Base-by-base conservation (phyloP, 495 filamentous ascomycete species). In the Tirmania nivea region DNA sequence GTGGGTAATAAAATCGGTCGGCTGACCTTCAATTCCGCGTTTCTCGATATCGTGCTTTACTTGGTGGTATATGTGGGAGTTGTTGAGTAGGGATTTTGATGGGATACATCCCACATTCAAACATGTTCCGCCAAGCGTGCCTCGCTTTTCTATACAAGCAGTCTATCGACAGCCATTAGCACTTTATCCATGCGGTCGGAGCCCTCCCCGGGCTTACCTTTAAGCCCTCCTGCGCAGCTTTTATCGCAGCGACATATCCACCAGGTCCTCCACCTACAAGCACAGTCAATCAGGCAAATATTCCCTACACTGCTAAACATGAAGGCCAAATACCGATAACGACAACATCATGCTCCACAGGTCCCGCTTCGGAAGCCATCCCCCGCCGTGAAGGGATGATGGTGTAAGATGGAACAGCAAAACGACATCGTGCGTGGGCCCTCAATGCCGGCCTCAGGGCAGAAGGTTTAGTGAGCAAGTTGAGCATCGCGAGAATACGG, bases 91-190 rank as follows among this genome's bases (percentile, higher is more conserved):
- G 49, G 90, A 95, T 71, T 97, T 97, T 55, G 90, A 96, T 48
- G 90, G 90, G 63, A 97, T 97, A 71, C 90, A 97, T 70, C 90
- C 90, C 67, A 97, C 90, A 71, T 97, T 97, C 62, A 97, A 73
- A 75, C 90, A 97, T 58, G 90, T 97, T 63, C 90, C 90, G 60
- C 90, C 90, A 61, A 97, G 81, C 54, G 77, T 75, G 59, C 88
- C 90, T 64, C 90, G 87, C 75, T 97, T 97, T 74, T 97, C 90
- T 73, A 97, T 90, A 72, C 90, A 97, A 49, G 83, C 80, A 56
- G 93, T 87, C 89, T 95, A 64, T 45, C 4, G 12, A 19, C 39
- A 14, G 17, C 55, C 31, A 16, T 59, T 36, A 35, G 17, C 42
- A 31, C 37, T 45, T 8, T 31, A 31, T 3, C 25, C 3, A 31